Percentiles rank a stretch among this genome's conserved stretches.
phyloP scores from a whole-genome alignment of 2,329 filamentous ascomycete genomes.

The Paecilomyces sp. region DNA sequence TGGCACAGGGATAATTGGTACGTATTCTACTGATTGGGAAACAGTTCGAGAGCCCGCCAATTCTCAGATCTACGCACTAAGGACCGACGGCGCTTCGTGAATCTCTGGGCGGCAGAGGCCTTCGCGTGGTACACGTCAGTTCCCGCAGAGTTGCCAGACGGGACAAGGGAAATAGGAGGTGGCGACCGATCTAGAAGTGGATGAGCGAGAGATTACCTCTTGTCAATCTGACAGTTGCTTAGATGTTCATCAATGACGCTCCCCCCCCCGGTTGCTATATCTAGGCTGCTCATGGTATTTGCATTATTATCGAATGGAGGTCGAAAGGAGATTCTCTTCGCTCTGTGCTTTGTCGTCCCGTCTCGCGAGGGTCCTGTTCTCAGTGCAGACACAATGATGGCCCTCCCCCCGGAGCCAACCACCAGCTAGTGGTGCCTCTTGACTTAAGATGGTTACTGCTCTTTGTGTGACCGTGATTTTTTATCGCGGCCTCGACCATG shows the following conservation, averaged over 20 bases:
- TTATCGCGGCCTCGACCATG: background rate
- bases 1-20: background rate
- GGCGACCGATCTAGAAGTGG: background rate
- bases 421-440: background rate
- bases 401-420: background rate
- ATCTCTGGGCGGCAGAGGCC: background rate
- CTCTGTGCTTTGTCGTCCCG: background rate
- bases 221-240: background rate
- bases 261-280: background rate
- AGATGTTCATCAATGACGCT: background rate
- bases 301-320: background rate
- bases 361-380: background rate
- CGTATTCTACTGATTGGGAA: background rate
- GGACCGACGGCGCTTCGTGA: background rate
- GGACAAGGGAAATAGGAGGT: background rate
- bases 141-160: background rate
- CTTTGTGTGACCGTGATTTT: background rate
- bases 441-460: background rate
- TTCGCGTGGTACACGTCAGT: background rate
- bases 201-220: background rate
- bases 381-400: background rate
- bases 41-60: background rate
- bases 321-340: background rate
- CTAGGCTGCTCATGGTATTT: background rate
- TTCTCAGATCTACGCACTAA: background rate